phyloP scores from a whole-genome alignment of 2,329 filamentous ascomycete species.

The Alternaria ethzedia region DNA sequence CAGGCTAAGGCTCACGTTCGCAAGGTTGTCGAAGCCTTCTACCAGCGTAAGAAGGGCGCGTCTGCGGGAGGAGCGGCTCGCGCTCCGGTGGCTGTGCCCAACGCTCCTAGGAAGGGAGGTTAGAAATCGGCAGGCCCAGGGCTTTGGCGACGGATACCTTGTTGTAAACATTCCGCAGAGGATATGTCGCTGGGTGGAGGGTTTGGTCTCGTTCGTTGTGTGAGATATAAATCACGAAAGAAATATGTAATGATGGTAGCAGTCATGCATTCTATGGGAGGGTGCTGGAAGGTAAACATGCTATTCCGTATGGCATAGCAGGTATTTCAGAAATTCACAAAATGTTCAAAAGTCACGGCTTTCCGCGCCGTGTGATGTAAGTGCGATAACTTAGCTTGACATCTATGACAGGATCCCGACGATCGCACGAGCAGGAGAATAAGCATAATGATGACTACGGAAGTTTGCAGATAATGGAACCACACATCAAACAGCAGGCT shows the following conservation, averaged over 20 bases:
- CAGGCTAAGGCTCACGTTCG: constrained; percentile 51
- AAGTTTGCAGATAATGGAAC: neutral
- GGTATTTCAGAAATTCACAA: neutral
- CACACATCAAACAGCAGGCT: neutral
- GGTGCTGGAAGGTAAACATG: neutral
- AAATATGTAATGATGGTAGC: neutral
- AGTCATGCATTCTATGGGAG: neutral
- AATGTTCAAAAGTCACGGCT: neutral
- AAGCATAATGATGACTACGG: neutral
- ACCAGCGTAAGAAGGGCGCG: constrained; percentile 50
- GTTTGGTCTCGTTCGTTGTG: neutral
- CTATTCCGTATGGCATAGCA: constrained; percentile 2
- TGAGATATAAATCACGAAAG: too few species aligned
- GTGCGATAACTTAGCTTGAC: neutral
- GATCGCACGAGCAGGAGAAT: fast-evolving
- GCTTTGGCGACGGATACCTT: neutral
- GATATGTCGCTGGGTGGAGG: neutral
- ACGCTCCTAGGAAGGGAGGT: constrained; percentile 40
- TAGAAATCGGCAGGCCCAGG: neutral
- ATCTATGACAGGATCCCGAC: neutral
- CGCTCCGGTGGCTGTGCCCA: constrained; percentile 39
- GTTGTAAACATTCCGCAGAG: neutral
- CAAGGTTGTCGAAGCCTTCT: constrained; percentile 55
- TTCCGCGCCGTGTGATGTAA: neutral
- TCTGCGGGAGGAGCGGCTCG: constrained; percentile 24